These are phyloP conservation scores for Porodaedalea pini DNA, from an alignment of 1,284 basidiomycete species.

Conservation along the genomic window DNA sequence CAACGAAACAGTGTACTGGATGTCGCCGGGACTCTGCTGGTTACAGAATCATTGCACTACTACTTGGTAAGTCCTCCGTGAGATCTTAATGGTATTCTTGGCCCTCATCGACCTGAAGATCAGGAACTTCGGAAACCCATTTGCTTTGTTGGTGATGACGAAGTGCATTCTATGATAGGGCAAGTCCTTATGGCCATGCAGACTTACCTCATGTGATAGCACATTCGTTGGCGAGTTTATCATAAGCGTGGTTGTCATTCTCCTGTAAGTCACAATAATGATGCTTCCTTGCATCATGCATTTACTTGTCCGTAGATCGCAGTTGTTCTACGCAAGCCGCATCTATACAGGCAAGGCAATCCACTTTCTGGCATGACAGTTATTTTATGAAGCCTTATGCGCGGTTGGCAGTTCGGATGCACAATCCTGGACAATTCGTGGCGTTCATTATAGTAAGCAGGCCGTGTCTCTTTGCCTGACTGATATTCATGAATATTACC, in stretches of 20 bases:
- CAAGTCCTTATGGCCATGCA: too few species aligned
- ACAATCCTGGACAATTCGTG: neutral
- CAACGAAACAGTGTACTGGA: neutral
- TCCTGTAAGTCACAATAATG: neutral
- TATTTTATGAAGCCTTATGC: neutral
- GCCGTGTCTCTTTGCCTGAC: neutral
- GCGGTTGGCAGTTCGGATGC: neutral
- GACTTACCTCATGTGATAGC: neutral
- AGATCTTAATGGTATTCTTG: neutral
- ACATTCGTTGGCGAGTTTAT: neutral
- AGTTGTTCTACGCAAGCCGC: conserved; percentile 1
- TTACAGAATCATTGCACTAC: neutral
- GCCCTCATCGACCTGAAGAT: neutral
- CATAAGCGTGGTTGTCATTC: neutral
- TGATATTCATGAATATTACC: neutral
- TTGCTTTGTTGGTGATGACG: neutral
- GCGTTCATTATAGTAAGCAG: neutral
- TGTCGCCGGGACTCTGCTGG: neutral
- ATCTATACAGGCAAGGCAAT: neutral
- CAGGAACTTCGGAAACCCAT: neutral
- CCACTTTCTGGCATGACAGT: neutral
- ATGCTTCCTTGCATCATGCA: too few species aligned
- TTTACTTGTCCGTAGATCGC: neutral
- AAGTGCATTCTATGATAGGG: neutral
- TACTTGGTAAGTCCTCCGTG: neutral